Conservation (phyloP, 1,284 basidiomycete genomes). For the Trichosporon sp. region DNA sequence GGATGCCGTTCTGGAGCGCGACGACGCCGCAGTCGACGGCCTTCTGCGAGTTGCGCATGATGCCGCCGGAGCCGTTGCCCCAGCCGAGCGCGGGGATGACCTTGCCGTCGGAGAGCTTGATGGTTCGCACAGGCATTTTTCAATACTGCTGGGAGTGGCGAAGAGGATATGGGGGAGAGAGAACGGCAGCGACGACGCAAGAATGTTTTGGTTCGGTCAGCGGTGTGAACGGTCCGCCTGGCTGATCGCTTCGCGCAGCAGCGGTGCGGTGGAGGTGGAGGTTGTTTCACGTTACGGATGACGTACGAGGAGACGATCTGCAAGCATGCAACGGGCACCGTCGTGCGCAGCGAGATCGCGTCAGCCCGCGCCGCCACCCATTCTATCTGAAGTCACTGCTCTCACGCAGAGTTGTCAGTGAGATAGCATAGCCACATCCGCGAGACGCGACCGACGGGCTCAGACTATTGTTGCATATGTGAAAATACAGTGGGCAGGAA, state of each 20-base stretch:
- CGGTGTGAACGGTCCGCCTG: background rate
- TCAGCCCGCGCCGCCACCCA: no score
- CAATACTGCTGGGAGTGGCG: background rate
- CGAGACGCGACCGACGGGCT: background rate
- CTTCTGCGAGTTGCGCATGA: slow-evolving; percentile 15
- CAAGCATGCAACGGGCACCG: background rate
- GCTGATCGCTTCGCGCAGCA: no score
- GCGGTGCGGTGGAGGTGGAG: background rate
- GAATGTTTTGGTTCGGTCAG: background rate
- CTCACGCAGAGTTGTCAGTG: background rate
- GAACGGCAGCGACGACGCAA: background rate
- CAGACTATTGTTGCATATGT: background rate
- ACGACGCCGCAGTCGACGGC: slow-evolving; percentile 23
- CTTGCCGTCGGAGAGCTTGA: slow-evolving; percentile 37
- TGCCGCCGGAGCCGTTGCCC: slow-evolving; percentile 34
- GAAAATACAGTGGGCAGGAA: background rate
- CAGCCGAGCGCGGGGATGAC: slow-evolving; percentile 37
- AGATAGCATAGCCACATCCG: background rate
- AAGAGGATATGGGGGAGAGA: background rate
- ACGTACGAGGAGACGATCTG: background rate
- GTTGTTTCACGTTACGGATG: background rate
- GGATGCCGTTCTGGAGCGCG: slow-evolving; percentile 41
- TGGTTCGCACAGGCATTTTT: slow-evolving; percentile 17
- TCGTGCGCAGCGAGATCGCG: no score
- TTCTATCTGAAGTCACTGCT: no score